A percentile compares a stretch with the other conserved stretches of the same genome.
Evolutionary conservation across 345 rosid species (phyloP).

Genomic region (Brassica nigra): DNA sequence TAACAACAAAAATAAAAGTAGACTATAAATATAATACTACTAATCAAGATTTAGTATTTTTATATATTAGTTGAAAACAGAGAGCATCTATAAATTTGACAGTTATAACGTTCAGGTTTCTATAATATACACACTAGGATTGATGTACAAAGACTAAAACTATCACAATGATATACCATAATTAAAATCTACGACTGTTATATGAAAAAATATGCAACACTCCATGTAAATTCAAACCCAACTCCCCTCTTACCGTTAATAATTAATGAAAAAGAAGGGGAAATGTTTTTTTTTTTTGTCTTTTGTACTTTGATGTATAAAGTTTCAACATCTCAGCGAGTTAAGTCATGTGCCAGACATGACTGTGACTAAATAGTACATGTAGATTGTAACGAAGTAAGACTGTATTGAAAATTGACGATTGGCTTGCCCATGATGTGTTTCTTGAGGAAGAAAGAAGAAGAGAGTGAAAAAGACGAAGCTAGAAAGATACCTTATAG

Average conservation of each 20-base stretch:
- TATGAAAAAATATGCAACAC: neutral
- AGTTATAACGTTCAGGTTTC: neutral
- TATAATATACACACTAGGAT: neutral
- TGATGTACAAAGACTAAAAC: neutral
- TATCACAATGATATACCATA: neutral
- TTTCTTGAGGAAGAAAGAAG: neutral
- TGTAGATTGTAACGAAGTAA: slow-evolving; percentile 23
- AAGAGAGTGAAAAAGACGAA: neutral
- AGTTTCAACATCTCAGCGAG: slow-evolving; percentile 15
- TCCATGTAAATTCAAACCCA: neutral
- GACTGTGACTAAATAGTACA: slow-evolving; percentile 24
- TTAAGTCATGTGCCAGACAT: slow-evolving; percentile 20
- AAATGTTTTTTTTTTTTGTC: neutral
- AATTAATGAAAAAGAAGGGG: neutral
- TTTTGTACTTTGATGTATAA: slow-evolving; percentile 2
- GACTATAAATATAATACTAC: neutral
- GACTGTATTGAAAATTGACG: slow-evolving; percentile 22
- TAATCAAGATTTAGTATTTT: neutral
- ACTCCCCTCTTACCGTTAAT: neutral
- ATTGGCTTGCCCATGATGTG: slow-evolving; percentile 24
- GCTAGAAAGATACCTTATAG: neutral
- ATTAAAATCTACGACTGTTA: neutral
- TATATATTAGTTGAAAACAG: neutral
- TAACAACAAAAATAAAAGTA: neutral
- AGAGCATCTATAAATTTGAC: neutral